These are phyloP conservation scores for Talaromyces funiculosus DNA, from an alignment of 2,329 filamentous ascomycete species.

Conservation along the genomic window DNA sequence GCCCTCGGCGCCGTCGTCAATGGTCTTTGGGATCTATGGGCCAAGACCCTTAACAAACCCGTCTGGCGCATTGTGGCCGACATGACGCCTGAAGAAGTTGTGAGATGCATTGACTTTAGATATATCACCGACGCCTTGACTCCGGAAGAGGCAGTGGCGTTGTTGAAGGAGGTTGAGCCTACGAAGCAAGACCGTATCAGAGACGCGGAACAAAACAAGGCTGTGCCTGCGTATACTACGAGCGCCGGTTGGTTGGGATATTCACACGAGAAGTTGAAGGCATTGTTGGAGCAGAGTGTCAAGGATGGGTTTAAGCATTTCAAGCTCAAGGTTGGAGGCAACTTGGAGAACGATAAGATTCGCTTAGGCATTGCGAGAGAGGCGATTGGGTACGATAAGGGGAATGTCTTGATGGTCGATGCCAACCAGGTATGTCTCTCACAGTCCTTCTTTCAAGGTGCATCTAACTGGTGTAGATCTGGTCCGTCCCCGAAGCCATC, in stretches of 20 bases:
- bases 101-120: conserved; percentile 84
- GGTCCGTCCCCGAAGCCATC: conserved; percentile 85
- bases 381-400: conserved; percentile 74
- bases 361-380: conserved; percentile 69
- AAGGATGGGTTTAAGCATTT: conserved; percentile 75
- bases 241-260: conserved; percentile 91
- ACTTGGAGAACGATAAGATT: conserved; percentile 64
- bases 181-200: conserved; percentile 66
- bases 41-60: conserved; percentile 76
- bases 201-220: conserved; percentile 66
- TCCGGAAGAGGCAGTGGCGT: conserved; percentile 68
- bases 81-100: conserved; percentile 82
- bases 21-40: conserved; percentile 94
- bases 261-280: conserved; percentile 78
- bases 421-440: conserved; percentile 65
- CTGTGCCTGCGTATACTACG: conserved; percentile 87
- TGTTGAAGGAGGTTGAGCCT: conserved; percentile 60
- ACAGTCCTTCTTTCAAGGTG: neutral
- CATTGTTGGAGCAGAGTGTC: conserved; percentile 66
- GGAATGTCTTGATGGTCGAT: conserved; percentile 85
- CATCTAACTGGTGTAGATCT: conserved; percentile 48
- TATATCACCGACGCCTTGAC: conserved; percentile 94
- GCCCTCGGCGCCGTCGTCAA: conserved; percentile 85
- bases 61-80: conserved; percentile 88
- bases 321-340: conserved; percentile 82